Conservation (phyloP, 495 filamentous ascomycete genomes). For the Lasiosphaeris hirsuta region DNA sequence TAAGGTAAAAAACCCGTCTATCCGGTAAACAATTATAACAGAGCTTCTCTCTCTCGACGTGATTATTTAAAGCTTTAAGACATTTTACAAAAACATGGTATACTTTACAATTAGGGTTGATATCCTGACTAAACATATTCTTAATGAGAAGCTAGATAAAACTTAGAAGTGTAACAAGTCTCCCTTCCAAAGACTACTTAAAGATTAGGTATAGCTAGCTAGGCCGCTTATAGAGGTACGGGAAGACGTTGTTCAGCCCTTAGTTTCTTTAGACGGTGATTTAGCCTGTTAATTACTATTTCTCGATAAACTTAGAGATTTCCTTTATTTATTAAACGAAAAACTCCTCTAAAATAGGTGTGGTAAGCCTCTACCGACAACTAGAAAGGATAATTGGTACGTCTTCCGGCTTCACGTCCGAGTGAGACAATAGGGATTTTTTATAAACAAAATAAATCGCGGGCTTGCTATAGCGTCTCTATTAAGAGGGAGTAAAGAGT, state of each 20-base stretch:
- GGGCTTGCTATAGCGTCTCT: neutral
- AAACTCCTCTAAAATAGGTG: constrained; percentile 1
- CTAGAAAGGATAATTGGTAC: constrained; percentile 1
- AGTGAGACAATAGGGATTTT: constrained; percentile 1
- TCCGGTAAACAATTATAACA: neutral
- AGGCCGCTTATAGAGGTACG: neutral
- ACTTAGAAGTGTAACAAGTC: constrained; percentile 2
- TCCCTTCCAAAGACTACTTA: constrained; percentile 1
- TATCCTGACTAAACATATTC: neutral
- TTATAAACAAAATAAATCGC: constrained; percentile 1
- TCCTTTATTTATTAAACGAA: constrained; percentile 3
- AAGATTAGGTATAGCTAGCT: neutral
- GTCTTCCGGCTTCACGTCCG: neutral
- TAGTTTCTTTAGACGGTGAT: neutral
- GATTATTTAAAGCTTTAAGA: neutral
- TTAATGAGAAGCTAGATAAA: constrained; percentile 3
- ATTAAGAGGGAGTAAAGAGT: neutral
- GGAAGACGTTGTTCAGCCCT: constrained; percentile 1
- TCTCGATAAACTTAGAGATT: constrained; percentile 2
- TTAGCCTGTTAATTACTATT: neutral
- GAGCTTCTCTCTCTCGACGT: neutral
- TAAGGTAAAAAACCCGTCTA: neutral
- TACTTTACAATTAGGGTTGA: neutral
- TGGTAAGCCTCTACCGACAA: constrained; percentile 1
- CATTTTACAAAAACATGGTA: neutral